phyloP scores from a whole-genome alignment of 257 asterid genomes.

The Sherardia arvensis region DNA sequence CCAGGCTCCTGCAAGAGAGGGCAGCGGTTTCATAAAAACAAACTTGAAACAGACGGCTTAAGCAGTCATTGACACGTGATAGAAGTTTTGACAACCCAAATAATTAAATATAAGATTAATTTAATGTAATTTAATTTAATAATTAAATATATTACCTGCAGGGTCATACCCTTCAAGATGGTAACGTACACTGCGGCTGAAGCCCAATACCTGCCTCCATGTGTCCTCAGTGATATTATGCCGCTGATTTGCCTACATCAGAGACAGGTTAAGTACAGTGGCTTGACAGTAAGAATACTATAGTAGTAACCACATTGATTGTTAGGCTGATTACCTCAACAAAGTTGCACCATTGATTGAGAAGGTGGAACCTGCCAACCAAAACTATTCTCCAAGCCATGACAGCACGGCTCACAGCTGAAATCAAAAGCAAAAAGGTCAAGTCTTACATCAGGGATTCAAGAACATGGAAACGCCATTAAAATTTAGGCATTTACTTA shows the following conservation, averaged over 20 bases:
- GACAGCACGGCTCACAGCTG: constrained; percentile 89
- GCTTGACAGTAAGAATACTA: neutral
- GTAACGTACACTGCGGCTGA: constrained; percentile 89
- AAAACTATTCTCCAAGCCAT: constrained; percentile 87
- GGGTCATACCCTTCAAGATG: constrained; percentile 95
- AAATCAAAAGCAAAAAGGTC: constrained; percentile 9
- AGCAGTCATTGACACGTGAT: neutral
- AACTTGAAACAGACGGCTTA: constrained; percentile 9
- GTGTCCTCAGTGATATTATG: constrained; percentile 95
- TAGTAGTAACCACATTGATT: neutral
- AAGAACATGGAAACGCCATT: constrained; percentile 1
- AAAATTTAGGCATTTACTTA: constrained; percentile 31
- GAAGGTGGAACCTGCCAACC: constrained; percentile 83
- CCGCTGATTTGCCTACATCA: constrained; percentile 63
- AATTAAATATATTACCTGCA: constrained; percentile 78
- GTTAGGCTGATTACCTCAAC: constrained; percentile 52
- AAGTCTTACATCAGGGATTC: neutral
- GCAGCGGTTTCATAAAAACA: neutral
- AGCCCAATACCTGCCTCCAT: constrained; percentile 89
- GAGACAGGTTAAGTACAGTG: neutral
- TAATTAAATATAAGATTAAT: too few species aligned
- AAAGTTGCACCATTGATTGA: constrained; percentile 82
- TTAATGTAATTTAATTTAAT: too few species aligned
- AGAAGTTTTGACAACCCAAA: neutral
- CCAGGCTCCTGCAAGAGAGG: constrained; percentile 76